A percentile compares a stretch with the other conserved stretches of the same genome.
Conservation (phyloP, 2,329 filamentous ascomycete genomes). For the Penicillium sp. region DNA sequence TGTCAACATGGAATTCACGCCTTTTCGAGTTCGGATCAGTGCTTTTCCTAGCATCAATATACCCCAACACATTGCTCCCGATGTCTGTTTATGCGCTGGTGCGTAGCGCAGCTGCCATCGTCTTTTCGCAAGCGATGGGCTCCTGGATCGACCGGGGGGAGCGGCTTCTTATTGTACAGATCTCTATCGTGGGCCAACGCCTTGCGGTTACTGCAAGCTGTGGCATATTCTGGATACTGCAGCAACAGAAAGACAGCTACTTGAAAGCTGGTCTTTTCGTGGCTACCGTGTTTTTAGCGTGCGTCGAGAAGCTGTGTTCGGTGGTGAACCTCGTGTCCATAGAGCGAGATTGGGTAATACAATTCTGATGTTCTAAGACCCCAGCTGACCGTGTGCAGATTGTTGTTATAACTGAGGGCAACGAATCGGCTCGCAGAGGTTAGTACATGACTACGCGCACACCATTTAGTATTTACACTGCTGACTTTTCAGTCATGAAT, state of each 20-base stretch:
- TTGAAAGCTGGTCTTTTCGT: constrained; percentile 11
- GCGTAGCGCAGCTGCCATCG: constrained; percentile 55
- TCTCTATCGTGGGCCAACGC: constrained; percentile 42
- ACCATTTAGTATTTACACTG: background rate
- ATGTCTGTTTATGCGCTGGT: constrained; percentile 66
- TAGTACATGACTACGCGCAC: background rate
- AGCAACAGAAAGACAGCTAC: background rate
- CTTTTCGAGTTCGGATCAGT: constrained; percentile 62
- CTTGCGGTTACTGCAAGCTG: constrained; percentile 7
- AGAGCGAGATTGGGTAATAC: constrained; percentile 62
- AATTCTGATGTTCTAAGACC: background rate
- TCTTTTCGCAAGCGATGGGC: constrained; percentile 59
- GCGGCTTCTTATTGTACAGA: constrained; percentile 49
- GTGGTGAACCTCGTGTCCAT: constrained; percentile 65
- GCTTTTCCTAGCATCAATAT: constrained; percentile 55
- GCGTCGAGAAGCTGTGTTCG: constrained; percentile 64
- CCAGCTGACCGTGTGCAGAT: constrained; percentile 6
- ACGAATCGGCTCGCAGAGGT: background rate
- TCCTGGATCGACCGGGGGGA: constrained; percentile 54
- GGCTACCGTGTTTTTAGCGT: constrained; percentile 48
- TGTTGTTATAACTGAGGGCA: constrained; percentile 13
- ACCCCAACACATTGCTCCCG: constrained; percentile 58
- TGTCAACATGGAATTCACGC: constrained; percentile 63
- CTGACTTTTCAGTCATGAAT: constrained; percentile 38
- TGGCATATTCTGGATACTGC: constrained; percentile 6